Evolutionary conservation across 129 eudicot genomes (phyloP), one percentile per base, ranked within the genome.

Genomic region (Scalesia atractyloides): DNA sequence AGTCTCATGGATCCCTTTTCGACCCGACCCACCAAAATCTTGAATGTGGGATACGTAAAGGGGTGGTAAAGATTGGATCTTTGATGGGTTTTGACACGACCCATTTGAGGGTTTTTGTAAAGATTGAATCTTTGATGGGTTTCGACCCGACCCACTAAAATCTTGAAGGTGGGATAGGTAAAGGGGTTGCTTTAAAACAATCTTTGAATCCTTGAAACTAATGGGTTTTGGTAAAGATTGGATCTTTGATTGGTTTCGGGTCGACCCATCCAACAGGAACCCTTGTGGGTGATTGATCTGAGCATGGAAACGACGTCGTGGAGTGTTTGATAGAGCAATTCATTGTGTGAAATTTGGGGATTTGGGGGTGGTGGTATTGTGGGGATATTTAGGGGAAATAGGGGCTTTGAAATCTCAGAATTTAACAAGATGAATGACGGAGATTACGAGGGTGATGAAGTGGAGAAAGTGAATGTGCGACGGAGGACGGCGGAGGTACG

Each of bases 11-110:
- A 51, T 50, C 26, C 73, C 64, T 26, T 36, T 57, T 52, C 65
- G 65, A 5, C 73, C 7, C 37, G 49, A 73, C 69, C 83, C 79
- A 70, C 69, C 41, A 79, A 80, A 73, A 73, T 60, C 71, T 74
- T 63, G 72, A 62, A 63, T 2, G 16, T 67, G 69, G 5, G 79
- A 66, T 17, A 73, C 44, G 36, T 12, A 80, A 16, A 80, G 70
- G 59, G 83, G 83, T 41, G 9, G 46, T 9, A 7, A 9, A 2
- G 10, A 30, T 43, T 36, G 26, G 2, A 41, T 52, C 22, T 75
- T 75, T 50, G 17, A 56, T 8, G 10, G 46, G 46, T 36, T 57
- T 52, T 34, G 65, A 3, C 68, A 2, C 37, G 58, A 73, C 69
- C 83, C 79, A 56, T 11, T 33, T 43, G 68, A 12, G n/a, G n/a